phyloP scores from a whole-genome alignment of 2,329 filamentous ascomycete genomes.

The Epichloe aotearoae region DNA sequence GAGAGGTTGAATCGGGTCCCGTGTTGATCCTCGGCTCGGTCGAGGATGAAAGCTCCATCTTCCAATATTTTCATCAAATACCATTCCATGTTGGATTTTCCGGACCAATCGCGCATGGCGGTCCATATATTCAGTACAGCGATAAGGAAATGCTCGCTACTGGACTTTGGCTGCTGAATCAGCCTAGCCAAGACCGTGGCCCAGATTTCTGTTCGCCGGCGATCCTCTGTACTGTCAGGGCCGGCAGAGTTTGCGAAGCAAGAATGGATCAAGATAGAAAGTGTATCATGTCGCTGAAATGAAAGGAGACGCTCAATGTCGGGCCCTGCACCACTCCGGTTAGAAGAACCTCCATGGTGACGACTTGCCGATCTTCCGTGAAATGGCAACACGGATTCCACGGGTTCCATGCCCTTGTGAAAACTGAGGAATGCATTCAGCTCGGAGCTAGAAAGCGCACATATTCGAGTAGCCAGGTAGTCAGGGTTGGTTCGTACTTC shows the following conservation, averaged over 20 bases:
- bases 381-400: conserved; percentile 70
- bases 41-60: conserved; percentile 80
- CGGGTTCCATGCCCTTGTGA: conserved; percentile 64
- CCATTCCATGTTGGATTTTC: conserved; percentile 78
- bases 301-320: conserved; percentile 75
- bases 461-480: conserved; percentile 74
- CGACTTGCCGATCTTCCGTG: conserved; percentile 39
- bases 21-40: conserved; percentile 69
- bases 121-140: conserved; percentile 82
- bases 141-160: conserved; percentile 67
- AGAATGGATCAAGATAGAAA: conserved; percentile 75
- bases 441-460: conserved; percentile 61
- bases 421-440: conserved; percentile 65
- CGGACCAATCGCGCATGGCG: conserved; percentile 77
- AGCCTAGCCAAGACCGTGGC: conserved; percentile 74
- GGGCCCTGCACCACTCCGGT: conserved; percentile 32
- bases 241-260: conserved; percentile 79
- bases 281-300: conserved; percentile 77
- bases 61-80: conserved; percentile 92
- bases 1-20: conserved; percentile 58
- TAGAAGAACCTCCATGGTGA: conserved; percentile 31
- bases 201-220: conserved; percentile 72
- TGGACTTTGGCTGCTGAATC: conserved; percentile 63
- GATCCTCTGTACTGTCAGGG: conserved; percentile 69
- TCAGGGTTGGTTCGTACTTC: conserved; percentile 76